phyloP scores from a whole-genome alignment of 768 basidiomycete genomes.

The Boletus rubroflammeus region DNA sequence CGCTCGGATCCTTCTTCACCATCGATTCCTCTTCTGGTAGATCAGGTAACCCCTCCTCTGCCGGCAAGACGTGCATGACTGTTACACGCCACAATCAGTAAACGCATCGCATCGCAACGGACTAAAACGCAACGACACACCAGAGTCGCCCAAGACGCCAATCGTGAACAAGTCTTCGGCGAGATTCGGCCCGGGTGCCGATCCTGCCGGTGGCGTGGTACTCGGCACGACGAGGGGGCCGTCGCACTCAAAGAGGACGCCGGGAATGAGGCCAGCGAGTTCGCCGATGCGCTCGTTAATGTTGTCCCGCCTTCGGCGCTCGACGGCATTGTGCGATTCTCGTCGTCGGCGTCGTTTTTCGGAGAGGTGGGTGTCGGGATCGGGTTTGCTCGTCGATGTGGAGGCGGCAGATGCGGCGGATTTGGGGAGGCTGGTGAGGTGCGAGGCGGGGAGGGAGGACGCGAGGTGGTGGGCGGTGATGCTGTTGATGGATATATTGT shows the following conservation, averaged over 20 bases:
- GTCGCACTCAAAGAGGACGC: constrained; percentile 69
- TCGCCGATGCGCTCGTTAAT: constrained; percentile 96
- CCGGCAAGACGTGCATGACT: constrained; percentile 26
- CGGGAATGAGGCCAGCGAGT: constrained; percentile 84
- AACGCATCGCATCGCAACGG: not conserved
- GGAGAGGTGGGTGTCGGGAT: constrained; percentile 45
- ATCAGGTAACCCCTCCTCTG: constrained; percentile 28
- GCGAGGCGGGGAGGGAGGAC: constrained; percentile 14
- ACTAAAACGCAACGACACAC: constrained; percentile 7
- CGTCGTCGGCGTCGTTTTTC: constrained; percentile 80
- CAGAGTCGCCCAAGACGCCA: constrained; percentile 18
- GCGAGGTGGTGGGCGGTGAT: constrained; percentile 22
- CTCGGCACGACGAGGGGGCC: constrained; percentile 25
- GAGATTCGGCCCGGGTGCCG: constrained; percentile 9
- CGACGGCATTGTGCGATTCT: constrained; percentile 91
- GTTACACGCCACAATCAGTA: not conserved
- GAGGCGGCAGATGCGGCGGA: constrained; percentile 1
- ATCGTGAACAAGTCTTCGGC: constrained; percentile 23
- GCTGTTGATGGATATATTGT: constrained; percentile 14
- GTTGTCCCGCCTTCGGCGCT: constrained; percentile 81
- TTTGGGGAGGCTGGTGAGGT: constrained; percentile 15
- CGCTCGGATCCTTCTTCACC: constrained; percentile 30
- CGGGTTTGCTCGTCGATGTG: constrained; percentile 8
- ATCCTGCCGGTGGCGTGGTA: constrained; percentile 7
- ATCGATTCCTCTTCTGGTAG: constrained; percentile 26